phyloP scores from a whole-genome alignment of 2,329 filamentous ascomycete genomes.

The Fusarium annulatum region DNA sequence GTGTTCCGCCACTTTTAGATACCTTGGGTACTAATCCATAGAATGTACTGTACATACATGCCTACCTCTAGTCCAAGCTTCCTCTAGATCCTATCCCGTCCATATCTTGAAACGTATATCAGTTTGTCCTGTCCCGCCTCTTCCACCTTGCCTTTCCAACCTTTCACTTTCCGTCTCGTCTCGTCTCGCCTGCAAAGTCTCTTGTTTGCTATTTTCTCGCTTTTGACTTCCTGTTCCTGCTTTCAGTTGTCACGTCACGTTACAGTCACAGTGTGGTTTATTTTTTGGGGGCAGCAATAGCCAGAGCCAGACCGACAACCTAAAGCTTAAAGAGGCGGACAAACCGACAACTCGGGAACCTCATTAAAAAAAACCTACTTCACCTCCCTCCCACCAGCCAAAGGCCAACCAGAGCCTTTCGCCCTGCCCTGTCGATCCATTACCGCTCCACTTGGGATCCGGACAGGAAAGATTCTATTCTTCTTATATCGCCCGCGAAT shows the following conservation, averaged over 20 bases:
- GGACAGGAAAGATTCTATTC: constrained; percentile 11
- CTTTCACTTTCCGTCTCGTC: background rate
- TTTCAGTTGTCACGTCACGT: constrained; percentile 18
- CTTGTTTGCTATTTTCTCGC: constrained; percentile 1
- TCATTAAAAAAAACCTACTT: constrained; percentile 19
- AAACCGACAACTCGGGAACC: background rate
- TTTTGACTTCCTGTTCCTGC: constrained; percentile 12
- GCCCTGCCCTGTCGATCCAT: constrained; percentile 41
- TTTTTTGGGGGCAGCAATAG: constrained; percentile 12
- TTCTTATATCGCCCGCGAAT: constrained; percentile 16
- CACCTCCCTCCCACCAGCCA: constrained; percentile 16
- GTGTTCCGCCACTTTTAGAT: constrained; percentile 31
- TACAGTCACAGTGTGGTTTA: background rate
- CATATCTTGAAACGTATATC: constrained; percentile 20
- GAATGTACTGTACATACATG: constrained; percentile 11
- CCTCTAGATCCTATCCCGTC: constrained; percentile 12
- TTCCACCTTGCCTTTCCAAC: background rate
- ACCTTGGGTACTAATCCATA: background rate
- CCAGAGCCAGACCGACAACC: constrained; percentile 9
- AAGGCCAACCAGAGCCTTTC: constrained; percentile 4
- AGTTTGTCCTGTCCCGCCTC: constrained; percentile 19
- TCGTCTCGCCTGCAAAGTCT: background rate
- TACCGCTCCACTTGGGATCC: constrained; percentile 30
- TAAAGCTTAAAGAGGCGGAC: constrained; percentile 25
- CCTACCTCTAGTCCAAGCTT: constrained; percentile 6